Percentiles rank a stretch among this genome's conserved stretches.
Conservation (phyloP, 495 filamentous ascomycete genomes). For the Xylaria acuta region DNA sequence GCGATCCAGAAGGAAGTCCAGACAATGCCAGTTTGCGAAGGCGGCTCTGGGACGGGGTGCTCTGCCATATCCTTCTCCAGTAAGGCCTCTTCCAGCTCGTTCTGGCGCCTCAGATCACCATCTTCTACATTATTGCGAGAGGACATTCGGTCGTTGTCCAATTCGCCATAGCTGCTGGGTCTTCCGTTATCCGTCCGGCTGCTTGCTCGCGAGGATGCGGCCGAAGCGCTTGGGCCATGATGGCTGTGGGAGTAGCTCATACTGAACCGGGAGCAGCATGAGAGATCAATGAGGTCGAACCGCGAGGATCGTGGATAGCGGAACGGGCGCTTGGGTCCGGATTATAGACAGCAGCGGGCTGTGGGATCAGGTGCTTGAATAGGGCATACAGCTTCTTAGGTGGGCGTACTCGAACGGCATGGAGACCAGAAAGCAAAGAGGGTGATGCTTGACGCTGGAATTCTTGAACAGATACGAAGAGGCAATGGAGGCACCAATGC, state of each 20-base stretch:
- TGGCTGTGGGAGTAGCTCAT: conserved; percentile 37
- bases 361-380: neutral
- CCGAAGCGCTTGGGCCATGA: conserved; percentile 40
- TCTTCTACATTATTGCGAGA: conserved; percentile 38
- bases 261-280: conserved; percentile 22
- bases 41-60: conserved; percentile 28
- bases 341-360: neutral
- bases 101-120: conserved; percentile 34
- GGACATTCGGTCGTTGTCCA: conserved; percentile 34
- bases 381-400: conserved; percentile 1
- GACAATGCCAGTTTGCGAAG: conserved; percentile 34
- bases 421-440: neutral
- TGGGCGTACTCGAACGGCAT: neutral
- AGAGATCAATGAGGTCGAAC: conserved; percentile 23
- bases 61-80: conserved; percentile 34
- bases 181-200: conserved; percentile 35
- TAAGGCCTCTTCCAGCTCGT: conserved; percentile 48
- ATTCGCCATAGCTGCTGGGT: conserved; percentile 31
- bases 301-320: neutral
- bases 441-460: neutral
- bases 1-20: conserved; percentile 60
- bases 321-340: neutral
- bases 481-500: neutral
- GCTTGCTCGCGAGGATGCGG: conserved; percentile 46
- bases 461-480: neutral